phyloP scores from a whole-genome alignment of 1,284 basidiomycete species.

The Xanthoconium separans region DNA sequence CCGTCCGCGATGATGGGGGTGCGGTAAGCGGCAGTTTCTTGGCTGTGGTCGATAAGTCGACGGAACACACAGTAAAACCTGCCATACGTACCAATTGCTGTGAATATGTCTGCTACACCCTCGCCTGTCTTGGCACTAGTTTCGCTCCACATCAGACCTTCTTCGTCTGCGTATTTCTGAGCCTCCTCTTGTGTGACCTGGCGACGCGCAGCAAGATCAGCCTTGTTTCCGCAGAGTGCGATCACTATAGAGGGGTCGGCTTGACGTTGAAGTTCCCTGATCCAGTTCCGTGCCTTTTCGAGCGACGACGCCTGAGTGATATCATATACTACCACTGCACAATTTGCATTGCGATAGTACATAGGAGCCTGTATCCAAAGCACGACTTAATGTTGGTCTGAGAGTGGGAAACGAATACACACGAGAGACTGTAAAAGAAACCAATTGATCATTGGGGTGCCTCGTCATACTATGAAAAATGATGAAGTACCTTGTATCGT shows the following conservation, averaged over 20 bases:
- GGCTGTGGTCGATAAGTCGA: conserved; percentile 44
- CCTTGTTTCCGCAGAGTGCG: conserved; percentile 94
- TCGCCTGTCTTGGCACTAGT: conserved; percentile 94
- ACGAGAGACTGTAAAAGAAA: conserved; percentile 56
- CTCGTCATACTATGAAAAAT: background rate
- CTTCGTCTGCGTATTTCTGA: conserved; percentile 92
- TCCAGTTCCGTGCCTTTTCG: conserved; percentile 97
- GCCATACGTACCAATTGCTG: conserved; percentile 64
- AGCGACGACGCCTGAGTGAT: conserved; percentile 86
- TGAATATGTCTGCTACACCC: conserved; percentile 88
- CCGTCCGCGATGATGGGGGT: conserved; percentile 58
- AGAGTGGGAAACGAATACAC: conserved; percentile 28
- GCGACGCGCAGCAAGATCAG: conserved; percentile 80
- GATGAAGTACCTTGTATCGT: conserved; percentile 74
- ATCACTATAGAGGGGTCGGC: conserved; percentile 97
- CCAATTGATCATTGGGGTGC: background rate
- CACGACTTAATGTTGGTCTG: conserved; percentile 6
- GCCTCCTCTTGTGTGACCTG: conserved; percentile 85
- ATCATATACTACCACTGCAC: conserved; percentile 85
- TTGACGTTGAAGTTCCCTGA: conserved; percentile 94
- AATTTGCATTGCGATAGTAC: conserved; percentile 90
- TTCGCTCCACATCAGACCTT: conserved; percentile 94
- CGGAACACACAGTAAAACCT: background rate
- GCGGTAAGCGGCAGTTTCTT: conserved; percentile 81
- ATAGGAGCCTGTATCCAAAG: conserved; percentile 70